Percentiles rank a stretch among this genome's conserved stretches.
phyloP scores from a whole-genome alignment of 768 basidiomycete genomes.

The Sarcodon aspratus region DNA sequence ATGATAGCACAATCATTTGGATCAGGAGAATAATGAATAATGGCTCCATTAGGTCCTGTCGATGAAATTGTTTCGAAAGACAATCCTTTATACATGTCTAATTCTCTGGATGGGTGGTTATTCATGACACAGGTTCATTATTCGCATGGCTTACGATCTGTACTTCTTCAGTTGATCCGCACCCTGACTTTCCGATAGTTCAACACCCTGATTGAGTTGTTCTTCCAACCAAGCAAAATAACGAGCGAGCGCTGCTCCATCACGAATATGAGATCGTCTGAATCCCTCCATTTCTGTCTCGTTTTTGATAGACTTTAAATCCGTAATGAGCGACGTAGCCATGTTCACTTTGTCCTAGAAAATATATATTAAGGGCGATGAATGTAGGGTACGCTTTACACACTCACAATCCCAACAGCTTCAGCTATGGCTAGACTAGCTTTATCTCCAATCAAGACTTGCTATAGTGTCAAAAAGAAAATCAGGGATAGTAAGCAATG shows the following conservation, averaged over 20 bases:
- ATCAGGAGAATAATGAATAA: slow-evolving; percentile 90
- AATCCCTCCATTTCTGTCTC: slow-evolving; percentile 76
- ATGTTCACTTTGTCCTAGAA: slow-evolving; percentile 48
- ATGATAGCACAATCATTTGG: slow-evolving; percentile 64
- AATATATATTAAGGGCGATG: slow-evolving; percentile 4
- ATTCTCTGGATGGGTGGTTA: slow-evolving; percentile 37
- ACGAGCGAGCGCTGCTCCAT: slow-evolving; percentile 75
- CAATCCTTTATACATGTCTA: slow-evolving; percentile 71
- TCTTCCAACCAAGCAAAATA: slow-evolving; percentile 97
- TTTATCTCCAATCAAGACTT: slow-evolving; percentile 66
- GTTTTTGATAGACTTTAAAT: slow-evolving; percentile 77
- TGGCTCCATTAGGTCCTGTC: slow-evolving; percentile 88
- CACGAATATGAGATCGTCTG: slow-evolving; percentile 78
- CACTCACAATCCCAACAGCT: slow-evolving; percentile 56
- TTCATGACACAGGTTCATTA: background rate
- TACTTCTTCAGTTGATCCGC: slow-evolving; percentile 71
- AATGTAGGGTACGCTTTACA: background rate
- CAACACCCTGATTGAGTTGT: slow-evolving; percentile 47
- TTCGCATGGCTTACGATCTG: slow-evolving; percentile 47
- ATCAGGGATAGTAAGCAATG: background rate
- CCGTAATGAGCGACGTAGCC: slow-evolving; percentile 62
- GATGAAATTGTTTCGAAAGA: slow-evolving; percentile 92
- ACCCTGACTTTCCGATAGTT: slow-evolving; percentile 69
- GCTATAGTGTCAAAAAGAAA: slow-evolving; percentile 24
- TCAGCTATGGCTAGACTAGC: slow-evolving; percentile 75